Evolutionary conservation across 1,284 basidiomycete genomes (phyloP).

Genomic region (Puccinia coronata): DNA sequence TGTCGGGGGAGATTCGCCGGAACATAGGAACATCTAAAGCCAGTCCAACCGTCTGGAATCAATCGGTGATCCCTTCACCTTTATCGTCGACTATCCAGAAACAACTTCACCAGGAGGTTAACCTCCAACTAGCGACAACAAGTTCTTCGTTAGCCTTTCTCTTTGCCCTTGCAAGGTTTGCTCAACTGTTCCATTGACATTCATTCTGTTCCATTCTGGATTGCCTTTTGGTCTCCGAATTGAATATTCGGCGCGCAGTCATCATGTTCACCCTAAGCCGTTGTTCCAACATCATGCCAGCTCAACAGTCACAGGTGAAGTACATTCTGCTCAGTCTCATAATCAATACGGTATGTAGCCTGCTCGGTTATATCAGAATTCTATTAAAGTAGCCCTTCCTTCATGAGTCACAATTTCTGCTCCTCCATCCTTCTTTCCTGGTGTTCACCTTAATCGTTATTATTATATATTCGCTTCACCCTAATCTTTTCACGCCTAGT

Average conservation of each 20-base stretch:
- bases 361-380: background rate
- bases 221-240: background rate
- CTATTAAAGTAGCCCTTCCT: background rate
- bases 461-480: background rate
- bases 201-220: slow-evolving; percentile 15
- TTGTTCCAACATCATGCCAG: background rate
- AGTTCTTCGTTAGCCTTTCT: slow-evolving; percentile 10
- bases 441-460: slow-evolving; percentile 2
- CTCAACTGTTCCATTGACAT: background rate
- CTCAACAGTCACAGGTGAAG: slow-evolving; percentile 20
- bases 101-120: background rate
- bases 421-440: background rate
- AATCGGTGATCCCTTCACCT: background rate
- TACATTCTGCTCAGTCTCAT: slow-evolving; percentile 9
- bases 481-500: background rate
- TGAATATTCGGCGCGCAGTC: background rate
- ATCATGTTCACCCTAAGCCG: background rate
- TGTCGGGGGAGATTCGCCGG: background rate
- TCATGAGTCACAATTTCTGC: background rate
- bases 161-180: background rate
- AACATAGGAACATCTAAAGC: slow-evolving; percentile 3
- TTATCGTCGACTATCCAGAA: slow-evolving; percentile 10
- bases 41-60: background rate
- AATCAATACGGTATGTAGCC: slow-evolving; percentile 29
- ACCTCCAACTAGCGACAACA: background rate